phyloP scores from a whole-genome alignment of 345 rosid genomes.

The Boechera retrofracta region DNA sequence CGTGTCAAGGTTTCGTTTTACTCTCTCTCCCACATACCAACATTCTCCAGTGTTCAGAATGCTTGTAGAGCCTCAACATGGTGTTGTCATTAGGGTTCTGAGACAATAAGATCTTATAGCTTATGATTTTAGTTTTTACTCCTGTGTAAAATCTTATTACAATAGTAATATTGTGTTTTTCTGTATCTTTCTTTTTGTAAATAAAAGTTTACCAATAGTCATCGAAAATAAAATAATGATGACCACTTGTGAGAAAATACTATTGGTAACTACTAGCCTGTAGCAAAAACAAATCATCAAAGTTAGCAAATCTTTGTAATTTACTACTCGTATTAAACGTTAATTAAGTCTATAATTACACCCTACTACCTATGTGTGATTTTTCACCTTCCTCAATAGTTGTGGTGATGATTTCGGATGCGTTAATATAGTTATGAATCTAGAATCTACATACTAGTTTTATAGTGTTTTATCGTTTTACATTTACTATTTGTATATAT shows the following conservation, averaged over 20 bases:
- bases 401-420: neutral
- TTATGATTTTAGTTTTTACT: conserved; percentile 6
- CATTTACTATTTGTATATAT: too few relatives aligned
- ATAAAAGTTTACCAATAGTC: neutral
- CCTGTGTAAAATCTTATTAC: conserved; percentile 19
- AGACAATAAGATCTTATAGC: conserved; percentile 22
- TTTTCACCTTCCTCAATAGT: too few relatives aligned
- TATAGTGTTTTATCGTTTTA: too few relatives aligned
- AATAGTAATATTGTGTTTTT: conserved; percentile 14
- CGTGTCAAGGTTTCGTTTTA: conserved; percentile 68
- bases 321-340: too few relatives aligned
- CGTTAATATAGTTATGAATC: too few relatives aligned
- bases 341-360: too few relatives aligned
- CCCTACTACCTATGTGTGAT: neutral
- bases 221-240: neutral
- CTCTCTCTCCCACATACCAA: conserved; percentile 65
- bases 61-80: conserved; percentile 79
- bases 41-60: conserved; percentile 72
- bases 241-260: neutral
- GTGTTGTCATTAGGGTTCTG: conserved; percentile 52
- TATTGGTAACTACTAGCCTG: neutral
- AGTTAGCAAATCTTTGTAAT: neutral
- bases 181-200: neutral
- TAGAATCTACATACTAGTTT: too few relatives aligned
- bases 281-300: neutral